Conservation (phyloP, 2,329 filamentous ascomycete genomes). For the Fusarium nurragi region DNA sequence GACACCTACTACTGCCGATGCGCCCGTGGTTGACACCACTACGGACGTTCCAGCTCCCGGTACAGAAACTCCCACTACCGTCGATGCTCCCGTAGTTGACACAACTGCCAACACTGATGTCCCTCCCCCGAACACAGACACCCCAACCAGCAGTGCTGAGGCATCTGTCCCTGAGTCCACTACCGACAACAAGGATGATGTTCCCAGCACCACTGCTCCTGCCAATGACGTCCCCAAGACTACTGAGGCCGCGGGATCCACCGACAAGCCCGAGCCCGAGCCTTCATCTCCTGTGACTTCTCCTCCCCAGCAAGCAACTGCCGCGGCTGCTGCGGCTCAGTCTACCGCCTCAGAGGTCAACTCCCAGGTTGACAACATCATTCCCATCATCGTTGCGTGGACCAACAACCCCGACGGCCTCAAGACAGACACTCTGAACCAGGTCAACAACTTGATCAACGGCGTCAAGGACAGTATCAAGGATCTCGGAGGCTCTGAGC, state of each 20-base stretch:
- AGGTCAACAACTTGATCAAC: constrained; percentile 19
- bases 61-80: background rate
- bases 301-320: background rate
- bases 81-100: background rate
- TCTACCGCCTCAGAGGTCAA: constrained; percentile 17
- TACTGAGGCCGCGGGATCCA: background rate
- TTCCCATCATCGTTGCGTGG: constrained; percentile 14
- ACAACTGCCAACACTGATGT: background rate
- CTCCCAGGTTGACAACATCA: constrained; percentile 3
- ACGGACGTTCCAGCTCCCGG: background rate
- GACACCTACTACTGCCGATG: background rate
- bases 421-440: constrained; percentile 11
- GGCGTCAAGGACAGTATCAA: constrained; percentile 11
- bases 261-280: background rate
- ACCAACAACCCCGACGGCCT: constrained; percentile 6
- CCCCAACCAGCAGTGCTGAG: background rate
- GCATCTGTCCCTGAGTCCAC: background rate
- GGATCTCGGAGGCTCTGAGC: constrained; percentile 1
- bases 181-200: background rate
- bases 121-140: background rate
- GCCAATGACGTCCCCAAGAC: background rate
- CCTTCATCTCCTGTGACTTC: background rate
- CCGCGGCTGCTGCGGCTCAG: constrained; percentile 3
- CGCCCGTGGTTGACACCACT: background rate
- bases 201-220: background rate